Evolutionary conservation across 148 eudicot species (phyloP).

Genomic region (Chenopodium formosanum): DNA sequence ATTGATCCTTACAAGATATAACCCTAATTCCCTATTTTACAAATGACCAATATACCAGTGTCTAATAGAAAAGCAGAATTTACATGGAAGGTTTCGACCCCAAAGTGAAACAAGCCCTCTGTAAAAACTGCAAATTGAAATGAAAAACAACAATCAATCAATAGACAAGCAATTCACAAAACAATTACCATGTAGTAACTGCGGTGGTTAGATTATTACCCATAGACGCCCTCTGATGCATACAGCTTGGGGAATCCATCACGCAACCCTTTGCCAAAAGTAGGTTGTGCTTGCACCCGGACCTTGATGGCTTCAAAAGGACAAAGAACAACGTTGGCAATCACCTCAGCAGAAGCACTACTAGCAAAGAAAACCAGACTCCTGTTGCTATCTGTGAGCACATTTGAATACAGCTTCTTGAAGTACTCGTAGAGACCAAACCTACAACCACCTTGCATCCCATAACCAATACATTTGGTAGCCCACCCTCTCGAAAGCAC

Average conservation of each 20-base stretch:
- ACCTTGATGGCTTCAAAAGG: slow-evolving; percentile 76
- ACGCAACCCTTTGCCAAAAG: slow-evolving; percentile 58
- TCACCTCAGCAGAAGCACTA: slow-evolving; percentile 69
- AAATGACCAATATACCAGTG: not conserved
- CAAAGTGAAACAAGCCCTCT: slow-evolving; percentile 65
- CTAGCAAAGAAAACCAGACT: slow-evolving; percentile 54
- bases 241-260: slow-evolving; percentile 67
- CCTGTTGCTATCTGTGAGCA: slow-evolving; percentile 42
- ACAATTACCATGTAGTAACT: not conserved
- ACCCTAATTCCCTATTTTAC: not conserved
- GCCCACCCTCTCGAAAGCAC: slow-evolving; percentile 67
- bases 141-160: slow-evolving; percentile 12
- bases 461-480: slow-evolving; percentile 57
- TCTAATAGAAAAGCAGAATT: slow-evolving; percentile 24
- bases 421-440: slow-evolving; percentile 68
- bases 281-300: slow-evolving; percentile 64
- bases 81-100: slow-evolving; percentile 79
- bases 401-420: slow-evolving; percentile 51
- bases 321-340: slow-evolving; percentile 61
- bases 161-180: not conserved
- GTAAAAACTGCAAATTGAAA: slow-evolving; percentile 50
- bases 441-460: slow-evolving; percentile 71
- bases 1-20: not conserved
- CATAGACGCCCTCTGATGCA: slow-evolving; percentile 50
- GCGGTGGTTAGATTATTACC: slow-evolving; percentile 34